A percentile compares a stretch with the other conserved stretches of the same genome.
These are phyloP conservation scores for Claviceps fusiformis DNA, from an alignment of 2,329 filamentous ascomycete genomes.

Conservation along the genomic window DNA sequence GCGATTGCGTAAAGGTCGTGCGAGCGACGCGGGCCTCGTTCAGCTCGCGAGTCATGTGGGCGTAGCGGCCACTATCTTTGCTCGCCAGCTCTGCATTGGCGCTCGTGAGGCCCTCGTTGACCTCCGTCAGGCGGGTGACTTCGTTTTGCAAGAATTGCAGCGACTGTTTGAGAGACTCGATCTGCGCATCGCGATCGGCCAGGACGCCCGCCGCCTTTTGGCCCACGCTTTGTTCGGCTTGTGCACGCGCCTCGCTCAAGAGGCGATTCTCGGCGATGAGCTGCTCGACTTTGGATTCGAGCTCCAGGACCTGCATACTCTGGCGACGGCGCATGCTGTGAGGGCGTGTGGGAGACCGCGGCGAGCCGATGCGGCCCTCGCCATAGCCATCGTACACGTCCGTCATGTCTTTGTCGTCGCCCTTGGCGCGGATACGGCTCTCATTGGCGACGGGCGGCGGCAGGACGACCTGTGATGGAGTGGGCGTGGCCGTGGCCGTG, in stretches of 20 bases:
- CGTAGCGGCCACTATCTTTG: conserved; percentile 61
- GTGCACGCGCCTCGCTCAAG: conserved; percentile 58
- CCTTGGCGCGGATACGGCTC: conserved; percentile 59
- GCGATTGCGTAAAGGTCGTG: conserved; percentile 44
- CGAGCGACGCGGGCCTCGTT: conserved; percentile 53
- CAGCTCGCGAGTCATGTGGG: conserved; percentile 53
- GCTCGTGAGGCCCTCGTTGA: conserved; percentile 66
- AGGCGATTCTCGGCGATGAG: conserved; percentile 72
- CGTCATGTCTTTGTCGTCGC: conserved; percentile 56
- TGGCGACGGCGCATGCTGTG: conserved; percentile 93
- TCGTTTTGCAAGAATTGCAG: conserved; percentile 73
- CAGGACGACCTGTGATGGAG: not conserved
- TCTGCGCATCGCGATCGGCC: conserved; percentile 73
- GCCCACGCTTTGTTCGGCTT: conserved; percentile 52
- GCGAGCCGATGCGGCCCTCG: conserved; percentile 73
- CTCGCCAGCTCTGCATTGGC: conserved; percentile 65
- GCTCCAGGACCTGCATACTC: conserved; percentile 91
- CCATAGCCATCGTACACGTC: conserved; percentile 93
- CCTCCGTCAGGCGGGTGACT: conserved; percentile 63
- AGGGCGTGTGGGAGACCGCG: conserved; percentile 82
- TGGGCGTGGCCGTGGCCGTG: not conserved
- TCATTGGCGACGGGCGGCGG: conserved; percentile 68
- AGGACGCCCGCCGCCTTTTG: conserved; percentile 57
- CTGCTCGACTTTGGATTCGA: conserved; percentile 75
- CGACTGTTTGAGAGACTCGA: conserved; percentile 66